Evolutionary conservation across 805 yeast species (phyloP).

Genomic region (Saccharomyces paradoxus): DNA sequence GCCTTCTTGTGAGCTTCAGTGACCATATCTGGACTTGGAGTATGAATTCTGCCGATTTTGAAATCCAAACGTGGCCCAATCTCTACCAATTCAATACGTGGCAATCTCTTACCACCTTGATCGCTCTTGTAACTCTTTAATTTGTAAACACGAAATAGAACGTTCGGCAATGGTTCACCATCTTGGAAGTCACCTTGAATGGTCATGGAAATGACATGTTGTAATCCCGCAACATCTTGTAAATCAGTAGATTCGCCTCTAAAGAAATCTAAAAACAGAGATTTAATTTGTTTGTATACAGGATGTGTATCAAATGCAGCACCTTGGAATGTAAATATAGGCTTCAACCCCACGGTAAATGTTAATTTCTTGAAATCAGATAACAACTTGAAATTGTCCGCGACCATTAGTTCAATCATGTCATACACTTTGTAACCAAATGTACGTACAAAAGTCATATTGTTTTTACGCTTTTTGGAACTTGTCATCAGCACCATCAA

Average conservation of each 20-base stretch:
- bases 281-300: slow-evolving; percentile 73
- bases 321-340: slow-evolving; percentile 90
- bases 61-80: slow-evolving; percentile 94
- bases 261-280: slow-evolving; percentile 83
- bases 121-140: slow-evolving; percentile 73
- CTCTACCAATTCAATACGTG: slow-evolving; percentile 90
- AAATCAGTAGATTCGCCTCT: slow-evolving; percentile 72
- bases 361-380: slow-evolving; percentile 74
- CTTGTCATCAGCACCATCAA: slow-evolving; percentile 68
- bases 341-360: slow-evolving; percentile 83
- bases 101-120: slow-evolving; percentile 59
- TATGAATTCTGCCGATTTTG: slow-evolving; percentile 76
- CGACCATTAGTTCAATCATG: slow-evolving; percentile 81
- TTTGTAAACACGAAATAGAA: slow-evolving; percentile 85
- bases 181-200: slow-evolving; percentile 70
- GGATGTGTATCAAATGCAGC: slow-evolving; percentile 87
- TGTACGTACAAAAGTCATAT: slow-evolving; percentile 78
- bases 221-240: slow-evolving; percentile 92
- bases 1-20: slow-evolving; percentile 81
- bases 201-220: slow-evolving; percentile 76
- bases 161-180: slow-evolving; percentile 60
- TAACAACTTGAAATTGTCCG: slow-evolving; percentile 60
- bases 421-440: slow-evolving; percentile 87
- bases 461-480: slow-evolving; percentile 90
- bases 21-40: slow-evolving; percentile 79